Base-by-base conservation (phyloP, 495 filamentous ascomycete species). In the Penicillium ochrochloron region DNA sequence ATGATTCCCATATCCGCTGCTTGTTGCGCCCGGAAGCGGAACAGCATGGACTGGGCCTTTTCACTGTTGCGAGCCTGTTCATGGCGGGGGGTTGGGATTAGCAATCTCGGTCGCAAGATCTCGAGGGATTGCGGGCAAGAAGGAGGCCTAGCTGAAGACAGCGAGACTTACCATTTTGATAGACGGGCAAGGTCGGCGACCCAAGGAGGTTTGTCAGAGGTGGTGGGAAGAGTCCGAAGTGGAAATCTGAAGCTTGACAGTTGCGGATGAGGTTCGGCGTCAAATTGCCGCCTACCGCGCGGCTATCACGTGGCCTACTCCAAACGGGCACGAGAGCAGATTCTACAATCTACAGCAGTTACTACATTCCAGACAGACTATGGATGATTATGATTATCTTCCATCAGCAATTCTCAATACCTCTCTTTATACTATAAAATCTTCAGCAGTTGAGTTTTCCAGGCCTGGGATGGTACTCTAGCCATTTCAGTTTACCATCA, bases 11-110 rank as follows among this genome's bases (percentile, higher is more conserved):
- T 83, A 75, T 97, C 94, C 61, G 94, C 93, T 59, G 96, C 96
- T 83, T 98, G 95, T 70, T 93, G 89, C 73, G 97, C 95, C 76
- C 96, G 92, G 85, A 99, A 99, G 83, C 95, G 95, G 82, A 97
- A 99, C 78, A 99, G 96, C 95, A 99, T 99, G 25, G 94, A 97
- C 79, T 99, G 95, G 63, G 95, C 95, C 81, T 98, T 98, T 85
- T 97, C 94, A 33, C 90, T 92, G 77, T 99, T 99, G 63, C 88
- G 88, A 59, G 88, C 88, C 88, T 89, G 12, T 65, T 65, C 62
- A 68, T 67, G 76, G 65, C 42, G 65, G 61, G 63, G 60, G 59
- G 39, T 60, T 53, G 48, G 5, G 29, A 52, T 74, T 69, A 72
- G 69, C 66, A 61, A 62, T 48, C 50, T 71, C 69, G 67, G 57